Evolutionary conservation across 495 filamentous ascomycete species (phyloP), one percentile per base, ranked within the genome.

Genomic region (Trichocladium antarcticum): DNA sequence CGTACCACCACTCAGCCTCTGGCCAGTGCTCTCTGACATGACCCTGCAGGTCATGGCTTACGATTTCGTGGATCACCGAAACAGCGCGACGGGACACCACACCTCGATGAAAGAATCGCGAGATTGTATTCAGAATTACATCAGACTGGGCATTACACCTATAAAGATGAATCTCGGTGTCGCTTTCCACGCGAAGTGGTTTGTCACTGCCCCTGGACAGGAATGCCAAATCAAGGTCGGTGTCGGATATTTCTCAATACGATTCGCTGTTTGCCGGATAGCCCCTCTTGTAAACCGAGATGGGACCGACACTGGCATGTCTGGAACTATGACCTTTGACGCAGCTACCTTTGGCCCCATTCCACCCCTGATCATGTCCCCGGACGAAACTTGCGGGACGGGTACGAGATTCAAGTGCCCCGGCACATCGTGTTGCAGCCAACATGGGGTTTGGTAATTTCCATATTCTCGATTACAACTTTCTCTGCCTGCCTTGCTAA

Each of bases 141-240:
- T 79, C 22, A 66, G 67, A 27, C 67, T 75, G 7, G 78, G 79
- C 1, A 61, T 75, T 24, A 62, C 71, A 2, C 49, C 74, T 1
- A 58, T 62, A 34, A 81, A 83, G 64, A 59, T 79, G 44, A 82
- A 80, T 64, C 73, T 84, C 6, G 81, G 81, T 12, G 72, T 83
- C 46, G 77, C 79, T 12, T 82, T 75, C 60, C 83, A 84, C 55
- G 76, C 78, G 16, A 83, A 82, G 60, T 84, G 70, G 70, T 84
- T 82, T 62, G 73, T 68, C 38, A 80, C 77, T 1, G 57, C 66
- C 16, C 61, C 68, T 1, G 51, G 47, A 14, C 24, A n/a, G 8
- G 16, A 48, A 9, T 71, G 68, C 54, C 57, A 57, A 8, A 42
- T 73, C 14, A 74, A 78, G 2, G 54, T 81, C 24, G 79, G 79